A percentile compares a stretch with the other conserved stretches of the same genome.
Conservation (phyloP, 148 eudicot species). For the Silene uniflora region DNA sequence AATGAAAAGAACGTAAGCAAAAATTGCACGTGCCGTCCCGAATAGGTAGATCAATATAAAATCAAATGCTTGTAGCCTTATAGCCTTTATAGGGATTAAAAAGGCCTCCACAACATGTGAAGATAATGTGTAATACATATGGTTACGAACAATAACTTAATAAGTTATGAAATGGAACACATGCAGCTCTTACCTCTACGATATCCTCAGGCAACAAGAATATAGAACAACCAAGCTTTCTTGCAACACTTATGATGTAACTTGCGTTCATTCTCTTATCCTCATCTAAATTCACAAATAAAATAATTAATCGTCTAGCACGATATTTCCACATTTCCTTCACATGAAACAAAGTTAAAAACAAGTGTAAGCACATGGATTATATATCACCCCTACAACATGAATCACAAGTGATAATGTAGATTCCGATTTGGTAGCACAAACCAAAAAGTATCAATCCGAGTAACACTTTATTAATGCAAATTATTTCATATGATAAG, state of each 20-base stretch:
- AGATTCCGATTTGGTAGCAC: no score
- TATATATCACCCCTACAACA: background rate
- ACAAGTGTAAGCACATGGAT: background rate
- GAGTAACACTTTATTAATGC: no score
- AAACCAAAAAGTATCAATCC: no score
- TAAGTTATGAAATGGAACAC: background rate
- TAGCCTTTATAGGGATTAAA: no score
- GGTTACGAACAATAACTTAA: no score
- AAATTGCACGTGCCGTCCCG: no score
- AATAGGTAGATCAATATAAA: no score
- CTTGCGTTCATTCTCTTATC: slow-evolving; percentile 84
- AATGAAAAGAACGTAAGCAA: no score
- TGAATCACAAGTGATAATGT: no score
- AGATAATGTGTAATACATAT: background rate
- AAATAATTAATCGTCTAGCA: background rate
- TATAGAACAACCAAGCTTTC: slow-evolving; percentile 93
- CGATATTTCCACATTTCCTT: background rate
- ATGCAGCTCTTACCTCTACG: slow-evolving; percentile 52
- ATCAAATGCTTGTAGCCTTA: no score
- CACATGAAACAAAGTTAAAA: background rate
- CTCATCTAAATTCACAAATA: slow-evolving; percentile 52
- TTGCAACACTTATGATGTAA: slow-evolving; percentile 89
- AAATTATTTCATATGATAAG: background rate
- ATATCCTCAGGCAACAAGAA: slow-evolving; percentile 96
- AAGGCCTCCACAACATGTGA: no score